A percentile compares a stretch with the other conserved stretches of the same genome.
Conservation (phyloP, 2,329 filamentous ascomycete genomes). For the Paecilomyces sp. region DNA sequence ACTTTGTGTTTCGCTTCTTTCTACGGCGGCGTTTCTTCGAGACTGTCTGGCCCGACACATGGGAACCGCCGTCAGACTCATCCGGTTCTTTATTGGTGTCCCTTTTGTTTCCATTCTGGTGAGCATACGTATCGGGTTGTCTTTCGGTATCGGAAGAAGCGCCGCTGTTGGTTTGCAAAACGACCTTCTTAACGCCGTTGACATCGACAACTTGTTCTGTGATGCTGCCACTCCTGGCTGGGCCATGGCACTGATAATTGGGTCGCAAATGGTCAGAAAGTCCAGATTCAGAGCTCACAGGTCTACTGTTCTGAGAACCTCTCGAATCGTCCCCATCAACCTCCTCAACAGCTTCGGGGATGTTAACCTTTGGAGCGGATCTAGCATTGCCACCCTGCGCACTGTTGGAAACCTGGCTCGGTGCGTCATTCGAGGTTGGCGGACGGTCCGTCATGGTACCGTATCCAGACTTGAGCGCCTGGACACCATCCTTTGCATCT, state of each 20-base stretch:
- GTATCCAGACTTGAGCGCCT: slow-evolving; percentile 52
- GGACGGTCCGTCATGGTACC: slow-evolving; percentile 35
- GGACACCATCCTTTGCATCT: slow-evolving; percentile 59
- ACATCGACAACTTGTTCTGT: slow-evolving; percentile 71
- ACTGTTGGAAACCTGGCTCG: slow-evolving; percentile 12
- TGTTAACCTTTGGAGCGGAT: slow-evolving; percentile 18
- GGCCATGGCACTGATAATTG: slow-evolving; percentile 35
- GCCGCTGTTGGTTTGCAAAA: slow-evolving; percentile 61
- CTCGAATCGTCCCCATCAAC: background rate
- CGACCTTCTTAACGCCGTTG: slow-evolving; percentile 67
- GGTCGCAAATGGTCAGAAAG: slow-evolving; percentile 15
- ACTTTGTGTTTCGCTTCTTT: slow-evolving; percentile 14
- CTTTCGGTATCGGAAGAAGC: slow-evolving; percentile 37
- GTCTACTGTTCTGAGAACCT: slow-evolving; percentile 6
- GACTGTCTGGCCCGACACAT: slow-evolving; percentile 1
- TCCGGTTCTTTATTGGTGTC: background rate
- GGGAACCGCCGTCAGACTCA: slow-evolving; percentile 7
- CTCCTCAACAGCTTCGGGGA: slow-evolving; percentile 13
- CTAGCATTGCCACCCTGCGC: slow-evolving; percentile 10
- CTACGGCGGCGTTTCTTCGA: slow-evolving; percentile 20
- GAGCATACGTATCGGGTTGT: background rate
- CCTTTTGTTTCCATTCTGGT: background rate
- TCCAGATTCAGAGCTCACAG: slow-evolving; percentile 19
- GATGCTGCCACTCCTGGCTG: slow-evolving; percentile 66
- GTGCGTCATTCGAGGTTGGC: slow-evolving; percentile 17